Conservation (phyloP, 495 filamentous ascomycete species). For the Aspergillus incahuasiensis region DNA sequence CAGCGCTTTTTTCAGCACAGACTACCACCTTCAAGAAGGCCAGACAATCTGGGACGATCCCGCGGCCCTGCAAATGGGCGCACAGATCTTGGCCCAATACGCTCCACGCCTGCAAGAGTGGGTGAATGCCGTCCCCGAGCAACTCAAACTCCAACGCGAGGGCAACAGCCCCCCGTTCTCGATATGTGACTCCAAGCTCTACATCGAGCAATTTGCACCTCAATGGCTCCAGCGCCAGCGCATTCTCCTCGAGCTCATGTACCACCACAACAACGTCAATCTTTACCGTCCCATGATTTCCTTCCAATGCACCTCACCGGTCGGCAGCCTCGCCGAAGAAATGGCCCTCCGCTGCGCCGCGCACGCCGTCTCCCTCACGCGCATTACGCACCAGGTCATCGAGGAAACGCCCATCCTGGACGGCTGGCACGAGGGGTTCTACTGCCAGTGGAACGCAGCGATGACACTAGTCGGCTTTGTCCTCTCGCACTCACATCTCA, state of each 20-base stretch:
- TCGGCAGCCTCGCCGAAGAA: background rate
- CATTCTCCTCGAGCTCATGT: constrained; percentile 45
- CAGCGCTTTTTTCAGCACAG: constrained; percentile 24
- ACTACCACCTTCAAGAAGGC: constrained; percentile 7
- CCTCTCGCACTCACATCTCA: background rate
- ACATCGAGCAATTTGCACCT: constrained; percentile 34
- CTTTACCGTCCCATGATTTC: constrained; percentile 46
- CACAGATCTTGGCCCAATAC: constrained; percentile 24
- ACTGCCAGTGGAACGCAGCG: constrained; percentile 2
- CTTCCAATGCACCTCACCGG: constrained; percentile 17
- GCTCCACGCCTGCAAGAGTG: constrained; percentile 25
- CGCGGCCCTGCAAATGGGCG: constrained; percentile 14
- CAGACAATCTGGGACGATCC: constrained; percentile 17
- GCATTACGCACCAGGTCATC: background rate
- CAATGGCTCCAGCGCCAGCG: constrained; percentile 48
- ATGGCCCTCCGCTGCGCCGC: background rate
- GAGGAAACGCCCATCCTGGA: background rate
- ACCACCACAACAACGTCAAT: constrained; percentile 42
- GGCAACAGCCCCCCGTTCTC: constrained; percentile 34
- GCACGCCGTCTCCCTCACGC: background rate
- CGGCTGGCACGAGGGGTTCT: constrained; percentile 8
- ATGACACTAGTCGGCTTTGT: constrained; percentile 3
- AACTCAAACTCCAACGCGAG: constrained; percentile 32
- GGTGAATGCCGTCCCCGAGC: constrained; percentile 30
- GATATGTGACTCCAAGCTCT: constrained; percentile 30